A percentile compares a stretch with the other conserved stretches of the same genome.
Conservation (phyloP, 257 asterid species). For the Rubia yunnanensis region DNA sequence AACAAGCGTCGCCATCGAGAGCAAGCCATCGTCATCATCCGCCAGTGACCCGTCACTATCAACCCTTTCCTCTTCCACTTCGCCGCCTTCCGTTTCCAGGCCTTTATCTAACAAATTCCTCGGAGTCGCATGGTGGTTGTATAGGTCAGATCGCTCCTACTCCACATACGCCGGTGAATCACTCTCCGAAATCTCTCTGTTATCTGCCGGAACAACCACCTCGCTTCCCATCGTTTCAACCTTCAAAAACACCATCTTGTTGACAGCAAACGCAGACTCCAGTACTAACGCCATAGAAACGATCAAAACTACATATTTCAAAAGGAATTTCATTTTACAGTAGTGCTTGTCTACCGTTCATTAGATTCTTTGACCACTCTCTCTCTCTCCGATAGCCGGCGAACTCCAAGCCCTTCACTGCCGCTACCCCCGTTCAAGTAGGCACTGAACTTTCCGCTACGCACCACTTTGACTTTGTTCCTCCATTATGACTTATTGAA, state of each 20-base stretch:
- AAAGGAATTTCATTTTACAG: slow-evolving; percentile 3
- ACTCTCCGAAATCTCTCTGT: neutral
- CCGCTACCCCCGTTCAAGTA: slow-evolving; percentile 28
- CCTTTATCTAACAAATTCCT: slow-evolving; percentile 31
- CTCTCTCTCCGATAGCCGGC: slow-evolving; percentile 34
- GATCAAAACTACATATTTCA: neutral
- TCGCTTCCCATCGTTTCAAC: neutral
- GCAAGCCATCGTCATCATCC: no score
- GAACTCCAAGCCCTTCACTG: slow-evolving; percentile 19
- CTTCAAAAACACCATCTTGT: slow-evolving; percentile 9
- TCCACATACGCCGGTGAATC: slow-evolving; percentile 2
- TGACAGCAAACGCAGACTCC: slow-evolving; percentile 4
- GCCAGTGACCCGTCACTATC: no score
- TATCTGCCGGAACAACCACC: neutral
- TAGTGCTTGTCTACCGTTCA: no score
- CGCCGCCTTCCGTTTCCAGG: slow-evolving; percentile 13
- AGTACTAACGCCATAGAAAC: slow-evolving; percentile 2
- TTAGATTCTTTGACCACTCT: no score
- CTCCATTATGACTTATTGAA: slow-evolving; percentile 47
- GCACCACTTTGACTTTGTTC: slow-evolving; percentile 17
- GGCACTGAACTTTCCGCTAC: slow-evolving; percentile 27
- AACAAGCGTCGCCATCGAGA: no score
- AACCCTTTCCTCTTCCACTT: neutral
- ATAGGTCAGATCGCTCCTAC: slow-evolving; percentile 12
- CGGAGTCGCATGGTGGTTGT: slow-evolving; percentile 40